Evolutionary conservation across 352 stramenopile genomes (phyloP).

Genomic region (Phytophthora chlamydospora): DNA sequence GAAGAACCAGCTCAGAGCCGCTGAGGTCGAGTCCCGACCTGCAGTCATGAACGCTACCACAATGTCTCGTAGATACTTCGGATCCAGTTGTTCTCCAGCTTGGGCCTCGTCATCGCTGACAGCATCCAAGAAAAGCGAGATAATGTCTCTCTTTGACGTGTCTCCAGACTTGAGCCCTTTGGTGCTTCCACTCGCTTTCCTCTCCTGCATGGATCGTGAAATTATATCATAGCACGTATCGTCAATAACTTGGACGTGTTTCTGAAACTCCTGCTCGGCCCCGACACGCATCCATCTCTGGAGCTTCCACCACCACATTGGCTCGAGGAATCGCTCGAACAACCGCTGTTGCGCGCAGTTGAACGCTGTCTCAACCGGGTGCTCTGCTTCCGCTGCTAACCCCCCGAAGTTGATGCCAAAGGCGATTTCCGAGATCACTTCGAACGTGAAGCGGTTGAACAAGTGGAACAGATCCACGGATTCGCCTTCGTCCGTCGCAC

Average conservation of each 20-base stretch:
- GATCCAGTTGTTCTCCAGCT: slow-evolving; percentile 28
- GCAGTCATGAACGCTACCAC: slow-evolving; percentile 80
- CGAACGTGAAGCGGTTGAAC: slow-evolving; percentile 56
- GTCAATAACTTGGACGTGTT: slow-evolving; percentile 42
- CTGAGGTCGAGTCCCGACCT: slow-evolving; percentile 70
- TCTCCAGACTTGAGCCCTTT: neutral
- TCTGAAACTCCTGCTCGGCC: slow-evolving; percentile 37
- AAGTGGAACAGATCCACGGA: slow-evolving; percentile 43
- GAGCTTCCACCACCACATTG: slow-evolving; percentile 49
- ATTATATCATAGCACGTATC: slow-evolving; percentile 43
- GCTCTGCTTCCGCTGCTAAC: slow-evolving; percentile 11
- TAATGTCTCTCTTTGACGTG: slow-evolving; percentile 34
- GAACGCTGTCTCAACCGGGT: slow-evolving; percentile 42
- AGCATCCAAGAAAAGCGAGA: slow-evolving; percentile 55
- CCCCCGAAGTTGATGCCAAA: slow-evolving; percentile 40
- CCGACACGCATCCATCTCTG: slow-evolving; percentile 43
- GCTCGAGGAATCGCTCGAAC: slow-evolving; percentile 41
- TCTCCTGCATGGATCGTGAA: slow-evolving; percentile 25
- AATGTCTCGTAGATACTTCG: slow-evolving; percentile 61
- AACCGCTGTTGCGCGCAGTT: slow-evolving; percentile 40
- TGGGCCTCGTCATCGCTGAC: slow-evolving; percentile 18
- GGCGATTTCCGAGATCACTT: slow-evolving; percentile 53
- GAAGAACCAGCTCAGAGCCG: slow-evolving; percentile 73
- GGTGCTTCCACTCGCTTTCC: neutral
- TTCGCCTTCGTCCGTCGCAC: neutral